Evolutionary conservation across 2,329 filamentous ascomycete species (phyloP).

Genomic region (Alternaria infectoria): DNA sequence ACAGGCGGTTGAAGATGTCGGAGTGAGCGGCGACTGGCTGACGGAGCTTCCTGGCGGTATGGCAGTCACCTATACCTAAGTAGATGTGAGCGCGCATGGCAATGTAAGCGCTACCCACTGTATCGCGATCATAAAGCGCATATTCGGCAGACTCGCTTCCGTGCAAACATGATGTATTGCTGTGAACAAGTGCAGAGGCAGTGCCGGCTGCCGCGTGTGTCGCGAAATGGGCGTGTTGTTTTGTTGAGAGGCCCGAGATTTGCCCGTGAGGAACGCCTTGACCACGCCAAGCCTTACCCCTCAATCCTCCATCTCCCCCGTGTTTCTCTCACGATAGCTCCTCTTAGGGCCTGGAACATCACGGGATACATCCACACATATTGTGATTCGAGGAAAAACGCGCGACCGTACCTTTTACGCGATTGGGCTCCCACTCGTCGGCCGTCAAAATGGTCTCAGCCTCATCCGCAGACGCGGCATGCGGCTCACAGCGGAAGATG

Average conservation of each 20-base stretch:
- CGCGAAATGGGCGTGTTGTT: background rate
- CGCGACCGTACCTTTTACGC: background rate
- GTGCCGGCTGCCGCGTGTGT: background rate
- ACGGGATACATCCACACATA: background rate
- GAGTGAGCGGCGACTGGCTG: conserved; percentile 32
- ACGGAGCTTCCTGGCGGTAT: conserved; percentile 38
- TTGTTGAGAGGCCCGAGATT: background rate
- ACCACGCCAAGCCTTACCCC: conserved; percentile 7
- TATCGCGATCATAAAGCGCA: too few species aligned
- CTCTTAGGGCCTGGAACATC: background rate
- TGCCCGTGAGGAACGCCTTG: background rate
- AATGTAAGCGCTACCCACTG: background rate
- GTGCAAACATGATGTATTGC: too few species aligned
- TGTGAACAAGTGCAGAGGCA: background rate
- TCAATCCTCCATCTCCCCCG: conserved; percentile 1
- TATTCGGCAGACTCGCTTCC: background rate
- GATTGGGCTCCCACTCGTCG: background rate
- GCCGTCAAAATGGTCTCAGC: background rate
- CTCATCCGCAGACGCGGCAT: background rate
- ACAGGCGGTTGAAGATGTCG: conserved; percentile 56
- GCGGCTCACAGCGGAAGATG: background rate
- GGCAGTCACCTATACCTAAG: conserved; percentile 19
- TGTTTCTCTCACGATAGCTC: background rate
- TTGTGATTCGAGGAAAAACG: conserved; percentile 9
- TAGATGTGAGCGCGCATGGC: background rate